Base-by-base conservation (phyloP, 2,329 filamentous ascomycete species). In the Shiraia bambusicola region DNA sequence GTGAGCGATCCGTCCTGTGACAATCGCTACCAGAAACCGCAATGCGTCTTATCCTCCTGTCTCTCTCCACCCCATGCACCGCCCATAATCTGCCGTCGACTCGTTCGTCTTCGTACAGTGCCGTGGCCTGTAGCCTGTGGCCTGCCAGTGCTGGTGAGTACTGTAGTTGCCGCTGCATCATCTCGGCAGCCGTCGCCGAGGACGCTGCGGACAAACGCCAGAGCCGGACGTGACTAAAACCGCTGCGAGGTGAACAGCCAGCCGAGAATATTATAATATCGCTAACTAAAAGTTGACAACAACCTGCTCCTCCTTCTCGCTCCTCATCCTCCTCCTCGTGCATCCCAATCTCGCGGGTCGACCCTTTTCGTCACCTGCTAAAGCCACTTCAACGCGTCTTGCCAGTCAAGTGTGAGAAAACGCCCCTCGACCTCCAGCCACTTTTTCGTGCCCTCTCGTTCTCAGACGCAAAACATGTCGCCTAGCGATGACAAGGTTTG, bases 401-500 rank as follows among this genome's bases (percentile, higher is more conserved):
- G 12, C 44, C 48, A 57, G 59, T 59, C 52, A 61, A 61, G 43
- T 47, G 37, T 33, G 30, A 47, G 30, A 40, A 22, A 22, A n/a
- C n/a, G 19, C 19, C 19, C 19, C 19, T 22, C 19, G 19, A 8
- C 19, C 4, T 22, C 19, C 19, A 22, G 47, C 43, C 35, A 48
- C 43, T 51, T 47, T 45, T 47, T n/a, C n/a, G n/a, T n/a, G n/a
- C n/a, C n/a, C n/a, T n/a, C n/a, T n/a, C n/a, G n/a, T n/a, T n/a
- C n/a, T n/a, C n/a, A n/a, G n/a, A n/a, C n/a, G n/a, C n/a, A 47
- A 53, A 50, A 50, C 51, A 66, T 61, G 48, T 63, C 65, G 62
- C 57, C 58, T 61, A 65, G 58, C 47, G 62, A 66, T 52, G 62
- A 67, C 64, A 65, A 58, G 65, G 65, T 67, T 66, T 40, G 60